Evolutionary conservation across 768 basidiomycete genomes (phyloP).

Genomic region (Collybiopsis confluens): DNA sequence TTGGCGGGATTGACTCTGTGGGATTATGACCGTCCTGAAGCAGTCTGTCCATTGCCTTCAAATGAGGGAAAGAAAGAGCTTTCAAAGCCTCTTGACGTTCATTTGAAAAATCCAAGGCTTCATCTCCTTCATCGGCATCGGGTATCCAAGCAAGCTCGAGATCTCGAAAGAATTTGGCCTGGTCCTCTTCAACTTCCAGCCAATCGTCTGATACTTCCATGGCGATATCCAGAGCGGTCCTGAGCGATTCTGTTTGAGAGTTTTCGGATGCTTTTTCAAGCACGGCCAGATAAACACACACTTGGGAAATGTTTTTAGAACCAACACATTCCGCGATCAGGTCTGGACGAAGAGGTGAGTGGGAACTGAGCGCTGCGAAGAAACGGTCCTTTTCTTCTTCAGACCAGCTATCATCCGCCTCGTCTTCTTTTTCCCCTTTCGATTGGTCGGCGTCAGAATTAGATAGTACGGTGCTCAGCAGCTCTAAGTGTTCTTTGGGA

Average conservation of each 20-base stretch:
- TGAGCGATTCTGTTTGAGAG: slow-evolving; percentile 6
- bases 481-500: neutral
- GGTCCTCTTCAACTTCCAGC: slow-evolving; percentile 27
- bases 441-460: neutral
- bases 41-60: slow-evolving; percentile 20
- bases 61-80: slow-evolving; percentile 18
- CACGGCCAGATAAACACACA: slow-evolving; percentile 59
- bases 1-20: neutral
- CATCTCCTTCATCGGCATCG: neutral
- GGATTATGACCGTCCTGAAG: neutral
- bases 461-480: neutral
- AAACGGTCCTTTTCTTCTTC: slow-evolving; percentile 63
- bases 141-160: slow-evolving; percentile 12
- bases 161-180: slow-evolving; percentile 21
- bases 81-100: slow-evolving; percentile 10
- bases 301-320: slow-evolving; percentile 64
- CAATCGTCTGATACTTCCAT: slow-evolving; percentile 32
- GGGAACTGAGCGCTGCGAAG: slow-evolving; percentile 61
- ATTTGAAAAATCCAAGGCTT: neutral
- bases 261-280: slow-evolving; percentile 25
- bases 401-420: slow-evolving; percentile 48
- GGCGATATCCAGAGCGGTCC: slow-evolving; percentile 20
- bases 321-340: slow-evolving; percentile 65
- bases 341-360: slow-evolving; percentile 75
- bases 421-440: slow-evolving; percentile 5